Conservation (phyloP, 148 eudicot genomes). For the Chenopodium berlandieri region DNA sequence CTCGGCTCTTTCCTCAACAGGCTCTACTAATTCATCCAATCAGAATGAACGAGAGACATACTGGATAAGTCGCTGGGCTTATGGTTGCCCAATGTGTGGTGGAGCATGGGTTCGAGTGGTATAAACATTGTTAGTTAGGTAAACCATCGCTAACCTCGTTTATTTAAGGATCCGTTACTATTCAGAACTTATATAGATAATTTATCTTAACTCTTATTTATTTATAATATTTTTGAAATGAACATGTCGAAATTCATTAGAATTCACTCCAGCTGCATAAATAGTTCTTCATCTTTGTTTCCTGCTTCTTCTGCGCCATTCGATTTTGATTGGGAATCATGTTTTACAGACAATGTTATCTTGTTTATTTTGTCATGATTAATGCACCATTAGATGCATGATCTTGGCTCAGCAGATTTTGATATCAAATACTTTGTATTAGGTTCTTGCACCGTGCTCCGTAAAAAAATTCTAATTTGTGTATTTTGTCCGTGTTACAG, state of each 20-base stretch:
- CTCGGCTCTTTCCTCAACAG: conserved; percentile 71
- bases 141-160: neutral
- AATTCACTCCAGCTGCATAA: too few species aligned
- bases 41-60: conserved; percentile 74
- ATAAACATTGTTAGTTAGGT: conserved; percentile 32
- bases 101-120: conserved; percentile 98
- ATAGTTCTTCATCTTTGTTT: neutral
- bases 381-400: neutral
- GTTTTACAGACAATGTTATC: neutral
- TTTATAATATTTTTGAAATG: too few species aligned
- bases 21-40: conserved; percentile 41
- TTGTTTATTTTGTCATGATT: neutral
- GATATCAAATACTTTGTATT: too few species aligned
- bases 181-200: too few species aligned
- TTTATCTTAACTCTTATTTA: too few species aligned
- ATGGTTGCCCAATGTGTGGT: conserved; percentile 97
- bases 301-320: neutral
- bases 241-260: too few species aligned
- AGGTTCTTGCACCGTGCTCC: neutral
- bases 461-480: neutral
- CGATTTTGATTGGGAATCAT: neutral
- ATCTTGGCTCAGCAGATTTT: neutral
- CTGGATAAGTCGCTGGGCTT: conserved; percentile 98
- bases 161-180: too few species aligned
- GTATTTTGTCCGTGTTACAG: neutral